phyloP scores from a whole-genome alignment of 2,329 filamentous ascomycete genomes.

The Epichloe sibirici region DNA sequence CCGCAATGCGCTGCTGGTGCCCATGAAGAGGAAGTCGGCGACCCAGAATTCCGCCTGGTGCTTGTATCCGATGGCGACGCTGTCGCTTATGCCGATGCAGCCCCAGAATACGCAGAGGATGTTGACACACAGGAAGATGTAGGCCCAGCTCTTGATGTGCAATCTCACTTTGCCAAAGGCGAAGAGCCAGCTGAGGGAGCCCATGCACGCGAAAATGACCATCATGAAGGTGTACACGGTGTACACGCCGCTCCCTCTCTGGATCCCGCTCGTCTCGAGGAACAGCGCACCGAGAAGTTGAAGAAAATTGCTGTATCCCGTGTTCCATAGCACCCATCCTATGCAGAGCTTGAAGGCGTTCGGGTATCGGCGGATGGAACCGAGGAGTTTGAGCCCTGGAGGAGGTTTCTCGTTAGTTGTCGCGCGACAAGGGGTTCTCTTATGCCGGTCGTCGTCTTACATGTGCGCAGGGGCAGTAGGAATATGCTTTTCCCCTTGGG shows the following conservation, averaged over 20 bases:
- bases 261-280: constrained; percentile 10
- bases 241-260: constrained; percentile 9
- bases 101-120: constrained; percentile 11
- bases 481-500: constrained; percentile 8
- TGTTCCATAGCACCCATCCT: constrained; percentile 12
- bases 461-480: constrained; percentile 9
- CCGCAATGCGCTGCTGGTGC: constrained; percentile 11
- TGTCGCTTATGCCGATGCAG: constrained; percentile 9
- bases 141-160: constrained; percentile 10
- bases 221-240: constrained; percentile 11
- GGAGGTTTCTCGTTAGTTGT: not conserved
- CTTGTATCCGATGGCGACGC: constrained; percentile 9
- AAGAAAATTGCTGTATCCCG: constrained; percentile 10
- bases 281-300: constrained; percentile 9
- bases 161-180: constrained; percentile 4
- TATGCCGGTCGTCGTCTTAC: constrained; percentile 1
- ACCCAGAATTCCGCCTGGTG: constrained; percentile 11
- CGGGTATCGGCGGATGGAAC: constrained; percentile 10
- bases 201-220: constrained; percentile 10
- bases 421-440: not conserved
- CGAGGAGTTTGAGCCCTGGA: constrained; percentile 9
- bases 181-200: constrained; percentile 10
- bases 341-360: constrained; percentile 13
- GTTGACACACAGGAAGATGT: constrained; percentile 9
- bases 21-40: constrained; percentile 9